A percentile compares a stretch with the other conserved stretches of the same genome.
Conservation (phyloP, 78 protist species). For the Polysphondylium violaceum region DNA sequence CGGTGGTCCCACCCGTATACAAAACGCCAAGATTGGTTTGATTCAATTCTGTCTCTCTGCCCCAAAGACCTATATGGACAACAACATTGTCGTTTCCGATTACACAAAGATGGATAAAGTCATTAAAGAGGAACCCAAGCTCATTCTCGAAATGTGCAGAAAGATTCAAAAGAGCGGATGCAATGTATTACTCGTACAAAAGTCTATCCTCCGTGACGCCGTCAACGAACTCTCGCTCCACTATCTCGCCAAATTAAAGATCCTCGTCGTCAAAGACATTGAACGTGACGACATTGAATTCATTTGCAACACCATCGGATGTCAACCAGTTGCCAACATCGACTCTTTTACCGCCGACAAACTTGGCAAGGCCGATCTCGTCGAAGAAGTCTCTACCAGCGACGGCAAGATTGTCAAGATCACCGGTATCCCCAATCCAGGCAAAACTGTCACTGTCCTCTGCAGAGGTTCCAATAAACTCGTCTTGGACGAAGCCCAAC, state of each 20-base stretch:
- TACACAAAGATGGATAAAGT: conserved; percentile 97
- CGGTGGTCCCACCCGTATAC: conserved; percentile 94
- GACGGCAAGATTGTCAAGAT: conserved; percentile 93
- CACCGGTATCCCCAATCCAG: conserved; percentile 93
- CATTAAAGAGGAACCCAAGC: conserved; percentile 95
- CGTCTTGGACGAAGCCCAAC: conserved; percentile 97
- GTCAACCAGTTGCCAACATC: conserved; percentile 95
- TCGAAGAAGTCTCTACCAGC: conserved; percentile 92
- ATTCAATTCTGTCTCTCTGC: conserved; percentile 99
- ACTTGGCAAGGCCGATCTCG: conserved; percentile 95
- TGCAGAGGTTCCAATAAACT: conserved; percentile 96
- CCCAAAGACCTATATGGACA: conserved; percentile 99
- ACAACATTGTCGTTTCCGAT: conserved; percentile 91
- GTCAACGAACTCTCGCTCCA: conserved; percentile 95
- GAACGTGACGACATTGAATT: conserved; percentile 99
- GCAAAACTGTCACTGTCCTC: conserved; percentile 95
- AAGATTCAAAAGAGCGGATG: conserved; percentile 95
- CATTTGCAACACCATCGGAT: conserved; percentile 96
- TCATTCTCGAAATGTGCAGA: conserved; percentile 96
- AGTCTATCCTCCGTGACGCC: conserved; percentile 98
- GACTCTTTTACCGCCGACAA: conserved; percentile 95
- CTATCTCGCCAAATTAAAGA: conserved; percentile 97
- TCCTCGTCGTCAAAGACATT: conserved; percentile 97
- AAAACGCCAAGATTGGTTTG: conserved; percentile 99
- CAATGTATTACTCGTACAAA: conserved; percentile 99